Conservation (phyloP, 2,329 filamentous ascomycete species). For the Beauveria sp. region DNA sequence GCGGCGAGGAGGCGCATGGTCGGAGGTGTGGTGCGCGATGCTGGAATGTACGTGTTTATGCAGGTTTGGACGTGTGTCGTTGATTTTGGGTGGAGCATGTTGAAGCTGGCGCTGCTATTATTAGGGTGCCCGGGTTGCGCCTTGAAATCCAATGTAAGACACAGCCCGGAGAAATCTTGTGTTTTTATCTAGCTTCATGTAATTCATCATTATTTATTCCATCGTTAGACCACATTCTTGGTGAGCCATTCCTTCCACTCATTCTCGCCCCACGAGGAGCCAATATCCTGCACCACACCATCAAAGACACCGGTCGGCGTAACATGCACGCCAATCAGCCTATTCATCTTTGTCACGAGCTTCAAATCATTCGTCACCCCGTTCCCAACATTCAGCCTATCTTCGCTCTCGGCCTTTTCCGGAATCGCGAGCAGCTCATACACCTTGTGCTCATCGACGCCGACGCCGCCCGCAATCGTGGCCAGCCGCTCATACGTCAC, state of each 20-base stretch:
- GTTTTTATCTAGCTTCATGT: background rate
- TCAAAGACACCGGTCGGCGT: constrained; percentile 87
- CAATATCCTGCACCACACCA: constrained; percentile 74
- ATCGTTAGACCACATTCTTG: constrained; percentile 38
- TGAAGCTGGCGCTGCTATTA: background rate
- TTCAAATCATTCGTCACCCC: constrained; percentile 79
- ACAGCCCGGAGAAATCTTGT: background rate
- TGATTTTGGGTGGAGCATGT: constrained; percentile 2
- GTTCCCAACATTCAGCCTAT: constrained; percentile 71
- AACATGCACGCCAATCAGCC: constrained; percentile 78
- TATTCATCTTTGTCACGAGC: constrained; percentile 69
- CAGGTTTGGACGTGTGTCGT: background rate
- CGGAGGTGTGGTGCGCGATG: background rate
- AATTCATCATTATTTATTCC: background rate
- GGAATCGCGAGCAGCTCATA: constrained; percentile 61
- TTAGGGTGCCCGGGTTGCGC: background rate
- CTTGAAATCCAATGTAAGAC: too few relatives aligned
- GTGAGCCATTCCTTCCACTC: constrained; percentile 83
- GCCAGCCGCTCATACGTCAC: constrained; percentile 74
- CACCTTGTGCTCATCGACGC: constrained; percentile 63
- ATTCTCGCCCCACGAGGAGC: constrained; percentile 66
- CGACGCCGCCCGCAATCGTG: constrained; percentile 60
- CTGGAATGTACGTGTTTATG: background rate
- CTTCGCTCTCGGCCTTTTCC: constrained; percentile 59
- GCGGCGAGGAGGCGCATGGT: background rate